Conservation (phyloP, 768 basidiomycete genomes). For the Calocybe indica region DNA sequence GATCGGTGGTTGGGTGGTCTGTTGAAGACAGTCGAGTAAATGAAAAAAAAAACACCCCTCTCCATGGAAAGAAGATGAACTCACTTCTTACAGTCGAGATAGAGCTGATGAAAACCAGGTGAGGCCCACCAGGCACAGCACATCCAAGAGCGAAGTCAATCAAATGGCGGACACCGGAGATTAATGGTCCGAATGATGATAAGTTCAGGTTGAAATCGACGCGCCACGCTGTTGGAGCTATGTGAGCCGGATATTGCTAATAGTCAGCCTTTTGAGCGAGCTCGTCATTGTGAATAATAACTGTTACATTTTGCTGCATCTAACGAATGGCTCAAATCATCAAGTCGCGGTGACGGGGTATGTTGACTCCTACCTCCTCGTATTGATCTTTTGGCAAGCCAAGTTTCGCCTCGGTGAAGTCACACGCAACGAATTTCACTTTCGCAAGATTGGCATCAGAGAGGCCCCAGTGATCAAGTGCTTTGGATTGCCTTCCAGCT, state of each 20-base stretch:
- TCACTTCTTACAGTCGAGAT: slow-evolving; percentile 18
- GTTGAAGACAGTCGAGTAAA: not conserved
- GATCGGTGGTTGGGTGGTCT: slow-evolving; percentile 15
- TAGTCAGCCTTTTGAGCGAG: too few species aligned
- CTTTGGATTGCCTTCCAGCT: too few species aligned
- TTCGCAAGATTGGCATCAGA: not conserved
- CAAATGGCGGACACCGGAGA: slow-evolving; percentile 32
- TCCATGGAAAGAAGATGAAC: not conserved
- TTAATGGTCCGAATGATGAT: slow-evolving; percentile 36
- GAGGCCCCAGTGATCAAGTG: too few species aligned
- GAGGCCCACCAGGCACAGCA: slow-evolving; percentile 15
- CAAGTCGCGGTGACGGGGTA: not conserved
- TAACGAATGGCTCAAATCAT: not conserved
- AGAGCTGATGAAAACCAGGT: slow-evolving; percentile 34
- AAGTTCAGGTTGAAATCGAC: slow-evolving; percentile 42
- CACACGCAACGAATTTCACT: slow-evolving; percentile 1
- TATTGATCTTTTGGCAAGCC: not conserved
- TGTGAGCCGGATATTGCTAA: too few species aligned
- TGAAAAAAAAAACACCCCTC: not conserved
- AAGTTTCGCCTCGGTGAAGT: not conserved
- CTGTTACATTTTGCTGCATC: slow-evolving; percentile 5
- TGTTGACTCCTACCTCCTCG: slow-evolving; percentile 1
- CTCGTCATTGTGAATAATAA: slow-evolving; percentile 6
- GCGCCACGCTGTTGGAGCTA: slow-evolving; percentile 28
- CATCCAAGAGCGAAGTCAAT: slow-evolving; percentile 33